phyloP scores from a whole-genome alignment of 2,329 filamentous ascomycete species.

The Colletotrichum paranaense region DNA sequence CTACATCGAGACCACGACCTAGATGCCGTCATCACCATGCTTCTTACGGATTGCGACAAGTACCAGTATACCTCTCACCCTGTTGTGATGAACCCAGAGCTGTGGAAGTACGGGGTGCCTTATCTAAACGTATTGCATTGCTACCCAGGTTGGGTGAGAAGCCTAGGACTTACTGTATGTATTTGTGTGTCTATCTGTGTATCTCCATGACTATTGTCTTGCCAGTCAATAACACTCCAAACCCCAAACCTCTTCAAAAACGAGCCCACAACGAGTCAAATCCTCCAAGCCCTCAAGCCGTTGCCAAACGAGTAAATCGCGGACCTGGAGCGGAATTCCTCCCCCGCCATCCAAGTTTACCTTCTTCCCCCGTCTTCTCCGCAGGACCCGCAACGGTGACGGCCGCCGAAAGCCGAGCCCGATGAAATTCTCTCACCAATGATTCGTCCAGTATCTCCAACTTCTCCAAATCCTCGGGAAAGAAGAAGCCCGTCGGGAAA shows the following conservation, averaged over 20 bases:
- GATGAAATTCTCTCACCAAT: not conserved
- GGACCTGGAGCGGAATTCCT: constrained; percentile 21
- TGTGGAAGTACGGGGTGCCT: no score
- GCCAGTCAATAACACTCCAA: no score
- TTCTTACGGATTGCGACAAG: no score
- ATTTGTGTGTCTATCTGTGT: no score
- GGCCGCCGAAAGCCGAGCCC: not conserved
- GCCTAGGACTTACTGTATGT: no score
- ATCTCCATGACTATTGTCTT: no score
- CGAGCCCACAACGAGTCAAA: not conserved
- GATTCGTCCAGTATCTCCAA: not conserved
- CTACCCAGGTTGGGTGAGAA: no score
- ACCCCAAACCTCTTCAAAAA: not conserved
- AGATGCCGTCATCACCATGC: no score
- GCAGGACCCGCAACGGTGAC: not conserved
- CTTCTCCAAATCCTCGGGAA: not conserved
- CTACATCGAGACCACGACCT: no score
- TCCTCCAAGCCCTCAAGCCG: constrained; percentile 1
- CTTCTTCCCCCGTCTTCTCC: not conserved
- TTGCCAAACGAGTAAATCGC: constrained; percentile 21
- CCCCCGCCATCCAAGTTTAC: not conserved
- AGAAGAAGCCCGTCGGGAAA: not conserved
- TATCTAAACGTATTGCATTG: no score
- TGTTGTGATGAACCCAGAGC: no score
- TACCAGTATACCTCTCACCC: no score